phyloP scores from a whole-genome alignment of 176 grass and related monocot species.

The Ananas comosus region DNA sequence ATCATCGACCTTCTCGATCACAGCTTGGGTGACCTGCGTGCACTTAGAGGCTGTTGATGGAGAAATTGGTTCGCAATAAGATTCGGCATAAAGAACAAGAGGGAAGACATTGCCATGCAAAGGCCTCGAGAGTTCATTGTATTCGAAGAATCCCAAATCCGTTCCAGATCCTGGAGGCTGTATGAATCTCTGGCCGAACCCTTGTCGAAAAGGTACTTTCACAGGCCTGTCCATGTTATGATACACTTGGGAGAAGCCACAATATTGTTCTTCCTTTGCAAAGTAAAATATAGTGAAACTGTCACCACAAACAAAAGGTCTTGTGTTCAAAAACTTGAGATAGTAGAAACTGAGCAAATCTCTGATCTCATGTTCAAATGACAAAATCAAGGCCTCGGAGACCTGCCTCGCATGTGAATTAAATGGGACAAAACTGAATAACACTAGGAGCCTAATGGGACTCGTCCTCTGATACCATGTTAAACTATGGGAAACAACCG shows the following conservation, averaged over 20 bases:
- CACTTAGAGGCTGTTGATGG: conserved; percentile 14
- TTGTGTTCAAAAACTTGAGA: too few relatives aligned
- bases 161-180: conserved; percentile 57
- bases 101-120: conserved; percentile 39
- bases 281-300: conserved; percentile 51
- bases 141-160: conserved; percentile 38
- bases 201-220: conserved; percentile 34
- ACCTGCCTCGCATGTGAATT: too few relatives aligned
- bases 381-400: too few relatives aligned
- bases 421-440: too few relatives aligned
- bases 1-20: conserved; percentile 41
- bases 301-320: not conserved
- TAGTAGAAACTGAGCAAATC: too few relatives aligned
- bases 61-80: conserved; percentile 22
- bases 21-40: conserved; percentile 40
- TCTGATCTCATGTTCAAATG: too few relatives aligned
- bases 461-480: too few relatives aligned
- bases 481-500: too few relatives aligned
- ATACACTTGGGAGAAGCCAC: conserved; percentile 29
- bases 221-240: conserved; percentile 35
- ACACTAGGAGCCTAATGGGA: too few relatives aligned
- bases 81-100: conserved; percentile 45
- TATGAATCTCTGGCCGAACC: conserved; percentile 38
- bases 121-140: conserved; percentile 31
- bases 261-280: conserved; percentile 34